These are phyloP conservation scores for Drosera capensis DNA, from an alignment of 148 eudicot species.

Conservation along the genomic window DNA sequence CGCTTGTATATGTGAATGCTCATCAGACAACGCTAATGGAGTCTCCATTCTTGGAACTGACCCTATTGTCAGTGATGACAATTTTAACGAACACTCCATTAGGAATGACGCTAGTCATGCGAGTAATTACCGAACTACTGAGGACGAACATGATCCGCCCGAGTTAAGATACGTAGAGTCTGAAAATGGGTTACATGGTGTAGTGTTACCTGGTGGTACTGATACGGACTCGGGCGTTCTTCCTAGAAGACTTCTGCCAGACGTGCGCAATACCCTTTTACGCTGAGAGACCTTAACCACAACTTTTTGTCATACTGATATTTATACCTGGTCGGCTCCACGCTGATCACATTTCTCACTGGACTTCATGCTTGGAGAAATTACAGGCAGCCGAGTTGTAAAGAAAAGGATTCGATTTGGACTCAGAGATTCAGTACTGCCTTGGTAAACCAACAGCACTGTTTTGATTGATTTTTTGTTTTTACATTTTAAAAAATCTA, in stretches of 20 bases:
- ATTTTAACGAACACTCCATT: background rate
- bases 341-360: too few species aligned
- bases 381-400: too few species aligned
- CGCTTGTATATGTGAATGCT: constrained; percentile 48
- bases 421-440: too few species aligned
- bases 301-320: too few species aligned
- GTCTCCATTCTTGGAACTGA: background rate
- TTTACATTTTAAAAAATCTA: too few species aligned
- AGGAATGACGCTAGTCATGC: constrained; percentile 10
- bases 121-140: constrained; percentile 15
- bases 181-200: constrained; percentile 8
- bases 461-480: too few species aligned
- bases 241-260: constrained; percentile 14
- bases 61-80: background rate
- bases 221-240: constrained; percentile 6
- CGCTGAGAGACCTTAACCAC: too few species aligned
- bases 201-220: constrained; percentile 4
- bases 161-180: constrained; percentile 21
- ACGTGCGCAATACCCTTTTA: too few species aligned
- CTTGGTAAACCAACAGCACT: too few species aligned
- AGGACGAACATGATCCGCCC: constrained; percentile 31
- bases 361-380: too few species aligned
- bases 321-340: too few species aligned
- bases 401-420: too few species aligned
- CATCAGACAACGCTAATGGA: constrained; percentile 5